A percentile compares a stretch with the other conserved stretches of the same genome.
These are phyloP conservation scores for Santalum album DNA, from an alignment of 164 flowering plant species.

Conservation along the genomic window DNA sequence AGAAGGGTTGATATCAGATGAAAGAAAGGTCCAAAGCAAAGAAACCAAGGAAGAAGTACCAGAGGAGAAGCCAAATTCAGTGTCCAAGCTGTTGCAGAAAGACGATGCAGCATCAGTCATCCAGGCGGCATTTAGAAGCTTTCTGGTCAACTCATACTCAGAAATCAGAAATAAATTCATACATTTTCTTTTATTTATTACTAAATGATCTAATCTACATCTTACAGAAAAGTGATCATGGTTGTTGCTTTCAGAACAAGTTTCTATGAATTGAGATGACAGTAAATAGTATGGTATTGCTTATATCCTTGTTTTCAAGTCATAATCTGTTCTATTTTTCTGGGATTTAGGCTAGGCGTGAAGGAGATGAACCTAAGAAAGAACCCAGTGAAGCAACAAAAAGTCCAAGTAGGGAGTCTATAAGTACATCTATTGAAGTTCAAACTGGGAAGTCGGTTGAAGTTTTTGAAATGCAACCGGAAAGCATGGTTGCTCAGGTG, in stretches of 20 bases:
- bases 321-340: too few relatives aligned
- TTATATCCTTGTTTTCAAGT: too few relatives aligned
- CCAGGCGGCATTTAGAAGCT: slow-evolving; percentile 64
- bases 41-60: slow-evolving; percentile 11
- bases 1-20: slow-evolving; percentile 14
- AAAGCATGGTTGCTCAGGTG: slow-evolving; percentile 15
- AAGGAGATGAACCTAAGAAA: slow-evolving; percentile 8
- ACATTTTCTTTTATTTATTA: background rate
- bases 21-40: slow-evolving; percentile 11
- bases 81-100: slow-evolving; percentile 14
- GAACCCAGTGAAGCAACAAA: slow-evolving; percentile 15
- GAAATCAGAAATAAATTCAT: background rate
- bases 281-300: too few relatives aligned
- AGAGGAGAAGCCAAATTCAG: slow-evolving; percentile 22
- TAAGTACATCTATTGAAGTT: slow-evolving; percentile 68
- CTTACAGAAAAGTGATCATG: too few relatives aligned
- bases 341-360: slow-evolving; percentile 53
- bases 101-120: slow-evolving; percentile 58
- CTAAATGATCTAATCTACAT: too few relatives aligned
- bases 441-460: slow-evolving; percentile 60
- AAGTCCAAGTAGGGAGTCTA: slow-evolving; percentile 42
- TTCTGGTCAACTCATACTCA: slow-evolving; percentile 34
- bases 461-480: slow-evolving; percentile 24
- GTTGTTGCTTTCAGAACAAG: too few relatives aligned
- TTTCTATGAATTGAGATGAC: too few relatives aligned